These are phyloP conservation scores for Tylopilus felleus DNA, from an alignment of 768 basidiomycete genomes.

Conservation along the genomic window DNA sequence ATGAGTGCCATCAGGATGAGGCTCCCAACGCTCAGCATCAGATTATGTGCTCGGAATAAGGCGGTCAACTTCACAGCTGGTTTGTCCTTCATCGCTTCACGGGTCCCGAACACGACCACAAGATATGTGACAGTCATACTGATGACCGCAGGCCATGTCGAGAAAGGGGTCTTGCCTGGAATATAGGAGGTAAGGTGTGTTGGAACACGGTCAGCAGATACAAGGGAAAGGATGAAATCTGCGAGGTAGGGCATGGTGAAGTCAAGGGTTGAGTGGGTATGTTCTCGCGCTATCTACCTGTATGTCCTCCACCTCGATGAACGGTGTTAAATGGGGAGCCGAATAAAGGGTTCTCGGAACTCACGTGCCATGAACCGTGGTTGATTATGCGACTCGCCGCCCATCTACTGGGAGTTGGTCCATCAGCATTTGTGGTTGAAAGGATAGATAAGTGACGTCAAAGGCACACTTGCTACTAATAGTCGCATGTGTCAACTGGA, in stretches of 20 bases:
- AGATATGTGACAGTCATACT: slow-evolving; percentile 74
- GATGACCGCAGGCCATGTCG: slow-evolving; percentile 67
- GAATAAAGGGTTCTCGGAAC: not conserved
- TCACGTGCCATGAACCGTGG: slow-evolving; percentile 1
- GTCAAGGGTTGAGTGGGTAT: not conserved
- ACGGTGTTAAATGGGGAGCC: not conserved
- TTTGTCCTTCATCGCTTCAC: slow-evolving; percentile 76
- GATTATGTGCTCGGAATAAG: slow-evolving; percentile 85
- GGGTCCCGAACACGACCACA: slow-evolving; percentile 77
- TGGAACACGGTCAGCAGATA: slow-evolving; percentile 51
- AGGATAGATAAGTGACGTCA: not conserved
- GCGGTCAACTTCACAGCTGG: slow-evolving; percentile 67
- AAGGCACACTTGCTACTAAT: too few relatives aligned
- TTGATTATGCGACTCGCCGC: not conserved
- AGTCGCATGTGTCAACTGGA: too few relatives aligned
- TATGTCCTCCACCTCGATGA: not conserved
- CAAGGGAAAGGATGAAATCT: slow-evolving; percentile 55
- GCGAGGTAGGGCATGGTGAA: slow-evolving; percentile 64
- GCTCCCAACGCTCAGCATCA: slow-evolving; percentile 78
- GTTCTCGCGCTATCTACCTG: slow-evolving; percentile 4
- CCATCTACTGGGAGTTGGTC: too few relatives aligned
- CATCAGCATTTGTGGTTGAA: too few relatives aligned
- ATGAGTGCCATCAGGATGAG: slow-evolving; percentile 74
- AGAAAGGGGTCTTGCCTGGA: slow-evolving; percentile 73
- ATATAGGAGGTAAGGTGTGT: slow-evolving; percentile 60